phyloP scores from a whole-genome alignment of 2,329 filamentous ascomycete genomes.

The Diaporthe citrichinensis region DNA sequence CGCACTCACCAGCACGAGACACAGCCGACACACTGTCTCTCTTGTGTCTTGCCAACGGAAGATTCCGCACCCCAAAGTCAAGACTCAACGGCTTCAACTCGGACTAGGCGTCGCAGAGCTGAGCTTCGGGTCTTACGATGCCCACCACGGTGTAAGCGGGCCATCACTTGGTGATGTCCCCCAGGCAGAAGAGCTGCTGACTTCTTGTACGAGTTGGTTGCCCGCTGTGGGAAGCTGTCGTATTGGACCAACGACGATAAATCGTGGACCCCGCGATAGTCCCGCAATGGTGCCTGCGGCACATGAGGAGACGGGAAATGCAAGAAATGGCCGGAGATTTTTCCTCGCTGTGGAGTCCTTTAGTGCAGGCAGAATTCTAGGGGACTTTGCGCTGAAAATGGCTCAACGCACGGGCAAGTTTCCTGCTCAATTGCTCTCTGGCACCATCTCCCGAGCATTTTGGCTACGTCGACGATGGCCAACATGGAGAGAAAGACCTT shows the following conservation, averaged over 20 bases:
- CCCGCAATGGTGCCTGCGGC: constrained; percentile 14
- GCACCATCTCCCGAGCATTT: background rate
- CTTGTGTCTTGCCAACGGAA: background rate
- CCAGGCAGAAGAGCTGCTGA: background rate
- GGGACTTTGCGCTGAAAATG: background rate
- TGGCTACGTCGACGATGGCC: background rate
- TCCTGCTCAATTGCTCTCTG: background rate
- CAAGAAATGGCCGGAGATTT: constrained; percentile 1
- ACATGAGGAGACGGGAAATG: background rate
- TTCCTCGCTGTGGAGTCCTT: background rate
- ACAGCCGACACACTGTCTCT: constrained; percentile 1
- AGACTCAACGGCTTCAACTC: background rate
- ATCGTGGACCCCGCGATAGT: constrained; percentile 20
- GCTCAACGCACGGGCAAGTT: background rate
- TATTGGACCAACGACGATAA: constrained; percentile 18
- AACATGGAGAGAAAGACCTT: too few relatives aligned
- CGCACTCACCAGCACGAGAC: background rate
- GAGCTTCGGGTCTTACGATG: background rate
- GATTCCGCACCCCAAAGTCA: background rate
- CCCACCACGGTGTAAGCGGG: background rate
- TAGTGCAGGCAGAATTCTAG: background rate
- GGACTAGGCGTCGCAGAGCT: background rate
- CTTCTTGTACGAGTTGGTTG: background rate
- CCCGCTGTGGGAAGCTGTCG: background rate
- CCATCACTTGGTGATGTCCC: background rate